Evolutionary conservation across 1,284 basidiomycete genomes (phyloP).

Genomic region (Tylopilus sp.): DNA sequence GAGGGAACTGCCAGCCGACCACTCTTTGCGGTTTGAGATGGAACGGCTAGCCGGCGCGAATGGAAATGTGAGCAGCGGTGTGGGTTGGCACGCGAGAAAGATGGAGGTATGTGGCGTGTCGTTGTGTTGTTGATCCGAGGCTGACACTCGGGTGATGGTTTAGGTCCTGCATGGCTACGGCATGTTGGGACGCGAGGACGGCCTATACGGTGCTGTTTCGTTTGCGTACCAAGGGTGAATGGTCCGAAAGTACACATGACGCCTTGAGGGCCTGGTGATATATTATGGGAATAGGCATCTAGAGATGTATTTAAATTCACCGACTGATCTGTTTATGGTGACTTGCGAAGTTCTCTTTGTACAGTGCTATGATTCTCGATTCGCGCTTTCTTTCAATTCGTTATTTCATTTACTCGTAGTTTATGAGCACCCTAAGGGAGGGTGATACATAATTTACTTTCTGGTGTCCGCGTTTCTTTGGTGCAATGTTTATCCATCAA

Average conservation of each 20-base stretch:
- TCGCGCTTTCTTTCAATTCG: background rate
- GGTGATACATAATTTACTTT: background rate
- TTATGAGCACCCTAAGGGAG: background rate
- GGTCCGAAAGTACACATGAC: background rate
- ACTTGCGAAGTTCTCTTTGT: background rate
- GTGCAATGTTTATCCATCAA: slow-evolving; percentile 2
- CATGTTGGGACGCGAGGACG: slow-evolving; percentile 89
- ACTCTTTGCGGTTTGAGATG: slow-evolving; percentile 69
- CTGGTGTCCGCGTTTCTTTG: background rate
- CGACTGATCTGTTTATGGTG: background rate
- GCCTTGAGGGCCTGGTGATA: background rate
- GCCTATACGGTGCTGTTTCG: slow-evolving; percentile 89
- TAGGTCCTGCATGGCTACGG: slow-evolving; percentile 84
- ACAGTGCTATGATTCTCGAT: background rate
- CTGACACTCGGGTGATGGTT: slow-evolving; percentile 6
- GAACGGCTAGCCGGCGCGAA: slow-evolving; percentile 76
- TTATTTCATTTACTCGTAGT: background rate
- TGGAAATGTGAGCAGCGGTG: slow-evolving; percentile 84
- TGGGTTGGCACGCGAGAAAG: slow-evolving; percentile 96
- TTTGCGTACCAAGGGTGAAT: slow-evolving; percentile 86
- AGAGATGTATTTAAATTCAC: background rate
- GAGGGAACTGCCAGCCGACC: slow-evolving; percentile 60
- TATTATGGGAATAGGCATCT: background rate
- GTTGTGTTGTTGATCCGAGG: background rate
- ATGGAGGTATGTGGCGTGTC: slow-evolving; percentile 76